Evolutionary conservation across 495 filamentous ascomycete species (phyloP).

Genomic region (Chaetomidium leptoderma): DNA sequence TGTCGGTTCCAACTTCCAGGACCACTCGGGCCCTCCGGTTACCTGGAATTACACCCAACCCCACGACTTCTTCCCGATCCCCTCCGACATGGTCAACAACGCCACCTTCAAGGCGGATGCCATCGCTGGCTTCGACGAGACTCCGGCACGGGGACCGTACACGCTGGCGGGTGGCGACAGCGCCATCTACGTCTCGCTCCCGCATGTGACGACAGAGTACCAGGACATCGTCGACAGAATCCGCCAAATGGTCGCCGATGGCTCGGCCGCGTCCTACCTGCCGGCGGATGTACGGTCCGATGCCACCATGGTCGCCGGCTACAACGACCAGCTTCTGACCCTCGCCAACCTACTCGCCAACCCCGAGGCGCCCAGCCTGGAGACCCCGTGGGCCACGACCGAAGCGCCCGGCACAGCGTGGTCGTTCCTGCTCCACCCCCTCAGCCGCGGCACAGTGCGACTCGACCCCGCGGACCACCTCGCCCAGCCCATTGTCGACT

Average conservation of each 20-base stretch:
- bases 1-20: constrained; percentile 26
- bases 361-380: constrained; percentile 20
- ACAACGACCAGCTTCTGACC: constrained; percentile 21
- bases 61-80: constrained; percentile 13
- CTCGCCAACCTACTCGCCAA: constrained; percentile 20
- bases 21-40: constrained; percentile 24
- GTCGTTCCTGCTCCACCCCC: constrained; percentile 31
- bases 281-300: constrained; percentile 5
- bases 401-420: constrained; percentile 11
- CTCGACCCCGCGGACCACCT: constrained; percentile 34
- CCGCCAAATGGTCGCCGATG: constrained; percentile 1
- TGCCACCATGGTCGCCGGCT: constrained; percentile 22
- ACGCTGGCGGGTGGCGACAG: constrained; percentile 25
- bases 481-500: constrained; percentile 28
- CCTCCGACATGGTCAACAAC: constrained; percentile 19
- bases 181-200: constrained; percentile 28
- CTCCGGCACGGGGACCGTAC: constrained; percentile 25
- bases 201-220: constrained; percentile 12
- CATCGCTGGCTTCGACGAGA: constrained; percentile 19
- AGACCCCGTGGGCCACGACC: constrained; percentile 27
- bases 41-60: constrained; percentile 24
- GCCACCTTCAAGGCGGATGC: constrained; percentile 24
- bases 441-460: constrained; percentile 32
- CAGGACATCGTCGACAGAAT: constrained; percentile 13
- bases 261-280: constrained; percentile 20